Base-by-base conservation (phyloP, 768 basidiomycete genomes). In the Leucosporidium scottii region DNA sequence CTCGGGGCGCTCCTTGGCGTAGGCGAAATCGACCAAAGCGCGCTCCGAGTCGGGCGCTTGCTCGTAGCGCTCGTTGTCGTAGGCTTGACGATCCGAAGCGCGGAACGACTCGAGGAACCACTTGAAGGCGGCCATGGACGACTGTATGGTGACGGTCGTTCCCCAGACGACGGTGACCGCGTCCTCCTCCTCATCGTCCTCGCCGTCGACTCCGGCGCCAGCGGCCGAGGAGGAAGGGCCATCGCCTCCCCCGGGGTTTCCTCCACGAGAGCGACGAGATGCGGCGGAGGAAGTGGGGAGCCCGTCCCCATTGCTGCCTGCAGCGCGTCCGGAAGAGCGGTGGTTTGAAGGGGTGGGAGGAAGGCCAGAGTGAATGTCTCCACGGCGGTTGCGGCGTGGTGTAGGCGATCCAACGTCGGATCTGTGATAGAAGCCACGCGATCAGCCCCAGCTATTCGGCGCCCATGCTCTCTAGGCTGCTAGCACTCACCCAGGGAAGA, bases 41-140 rank as follows among this genome's bases (percentile, higher is more conserved):
- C 36, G 18, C 8, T 56, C 54, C 20, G 28, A 20, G 5, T 34
- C 39, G 44, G 31, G 50, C 8, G 30, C 63, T 21, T 44, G 70
- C 65, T 79, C 79, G 56, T 77, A 77, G 25, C 79, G 69, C 2
- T 77, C 66, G 61, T 75, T 76, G 81, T 83, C 62, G 84, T 83
- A 50, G 85, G 55, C 56, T 44, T 74, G 74, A 0, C 72, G 83
- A 76, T 94, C 90, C 68, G 89, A 82, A 0, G 82, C 81, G 76
- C 96, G 97, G 84, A 97, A 99, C 0, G 91, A 89, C 58, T 84
- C 86, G 64, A 99, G 79, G 78, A 97, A 97, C 48, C 89, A 86
- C 61, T 86, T 84, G 81, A 97, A 98, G 25, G 87, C 79, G 74
- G 86, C 87, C 90, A 97, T 96, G 18, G 90, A 88, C 77, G 94